Percentiles rank a stretch among this genome's conserved stretches.
These are phyloP conservation scores for Salvia sclarea DNA, from an alignment of 305 asterid species.

Conservation along the genomic window DNA sequence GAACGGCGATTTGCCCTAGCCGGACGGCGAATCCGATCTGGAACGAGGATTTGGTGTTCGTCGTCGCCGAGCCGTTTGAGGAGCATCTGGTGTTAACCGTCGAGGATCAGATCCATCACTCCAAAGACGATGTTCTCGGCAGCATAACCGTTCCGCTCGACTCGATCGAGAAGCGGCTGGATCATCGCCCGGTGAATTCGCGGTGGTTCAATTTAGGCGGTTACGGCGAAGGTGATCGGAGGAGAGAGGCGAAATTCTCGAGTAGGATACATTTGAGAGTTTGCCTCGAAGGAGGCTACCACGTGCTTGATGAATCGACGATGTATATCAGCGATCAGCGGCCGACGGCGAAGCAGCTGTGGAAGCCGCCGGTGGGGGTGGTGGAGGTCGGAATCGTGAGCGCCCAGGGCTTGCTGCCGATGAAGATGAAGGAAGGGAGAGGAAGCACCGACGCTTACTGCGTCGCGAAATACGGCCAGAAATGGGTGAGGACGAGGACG, in stretches of 20 bases:
- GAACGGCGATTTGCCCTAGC: slow-evolving; percentile 41
- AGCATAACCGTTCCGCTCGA: slow-evolving; percentile 49
- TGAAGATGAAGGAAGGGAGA: slow-evolving; percentile 66
- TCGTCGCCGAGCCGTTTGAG: slow-evolving; percentile 71
- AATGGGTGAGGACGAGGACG: slow-evolving; percentile 78
- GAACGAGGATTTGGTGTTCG: slow-evolving; percentile 77
- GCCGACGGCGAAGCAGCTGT: slow-evolving; percentile 69
- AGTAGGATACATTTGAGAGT: slow-evolving; percentile 66
- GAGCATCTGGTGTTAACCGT: slow-evolving; percentile 56
- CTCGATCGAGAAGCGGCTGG: slow-evolving; percentile 55
- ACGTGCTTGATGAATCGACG: slow-evolving; percentile 74
- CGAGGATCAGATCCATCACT: slow-evolving; percentile 58
- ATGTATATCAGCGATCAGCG: slow-evolving; percentile 70
- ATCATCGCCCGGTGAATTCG: slow-evolving; percentile 16
- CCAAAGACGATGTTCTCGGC: slow-evolving; percentile 62
- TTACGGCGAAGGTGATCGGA: not conserved
- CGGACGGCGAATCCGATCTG: slow-evolving; percentile 57
- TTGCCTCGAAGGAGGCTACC: slow-evolving; percentile 80
- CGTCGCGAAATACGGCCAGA: slow-evolving; percentile 80
- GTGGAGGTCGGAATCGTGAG: slow-evolving; percentile 61
- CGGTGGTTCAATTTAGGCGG: slow-evolving; percentile 55
- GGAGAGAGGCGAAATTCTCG: slow-evolving; percentile 53
- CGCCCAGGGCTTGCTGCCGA: slow-evolving; percentile 57
- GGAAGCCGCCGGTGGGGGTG: slow-evolving; percentile 75
- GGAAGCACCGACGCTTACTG: slow-evolving; percentile 82